Evolutionary conservation across 768 basidiomycete species (phyloP).

Genomic region (Asterophora parasitica): DNA sequence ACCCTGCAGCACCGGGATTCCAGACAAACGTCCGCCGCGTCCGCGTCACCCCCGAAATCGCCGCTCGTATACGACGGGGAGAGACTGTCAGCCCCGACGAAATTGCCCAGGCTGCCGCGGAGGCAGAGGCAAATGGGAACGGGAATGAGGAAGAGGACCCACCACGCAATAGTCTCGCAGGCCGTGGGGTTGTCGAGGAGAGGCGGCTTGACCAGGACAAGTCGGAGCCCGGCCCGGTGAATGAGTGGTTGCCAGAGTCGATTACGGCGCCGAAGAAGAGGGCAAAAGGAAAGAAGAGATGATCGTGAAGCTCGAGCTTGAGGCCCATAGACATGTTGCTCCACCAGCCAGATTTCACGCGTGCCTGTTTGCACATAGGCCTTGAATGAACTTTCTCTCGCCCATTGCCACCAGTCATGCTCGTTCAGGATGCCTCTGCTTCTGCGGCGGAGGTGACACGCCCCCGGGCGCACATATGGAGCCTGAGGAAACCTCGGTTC

Average conservation of each 20-base stretch:
- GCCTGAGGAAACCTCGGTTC: too few species aligned
- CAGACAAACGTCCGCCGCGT: conserved; percentile 48
- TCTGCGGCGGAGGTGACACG: too few species aligned
- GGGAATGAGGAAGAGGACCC: conserved; percentile 18
- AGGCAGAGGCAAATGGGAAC: conserved; percentile 32
- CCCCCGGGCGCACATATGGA: too few species aligned
- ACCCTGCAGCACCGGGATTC: conserved; percentile 47
- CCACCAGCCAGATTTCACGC: too few species aligned
- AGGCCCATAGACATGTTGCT: too few species aligned
- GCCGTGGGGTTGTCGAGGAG: conserved; percentile 12
- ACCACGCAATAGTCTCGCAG: conserved; percentile 9
- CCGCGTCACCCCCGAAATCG: conserved; percentile 51
- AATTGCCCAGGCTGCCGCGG: conserved; percentile 40
- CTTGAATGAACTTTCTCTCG: too few species aligned
- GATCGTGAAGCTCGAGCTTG: neutral
- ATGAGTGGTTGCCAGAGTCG: conserved; percentile 51
- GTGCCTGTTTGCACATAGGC: too few species aligned
- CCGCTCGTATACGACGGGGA: conserved; percentile 45
- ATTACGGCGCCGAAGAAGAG: conserved; percentile 40
- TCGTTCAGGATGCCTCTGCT: too few species aligned
- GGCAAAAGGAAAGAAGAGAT: conserved; percentile 18
- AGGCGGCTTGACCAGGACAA: conserved; percentile 9
- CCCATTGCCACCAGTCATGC: too few species aligned
- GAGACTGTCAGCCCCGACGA: conserved; percentile 52
- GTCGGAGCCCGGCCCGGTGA: conserved; percentile 22